Percentiles rank a stretch among this genome's conserved stretches.
These are phyloP conservation scores for Filobasidium uniguttulatum DNA, from an alignment of 1,284 basidiomycete genomes.

Conservation along the genomic window DNA sequence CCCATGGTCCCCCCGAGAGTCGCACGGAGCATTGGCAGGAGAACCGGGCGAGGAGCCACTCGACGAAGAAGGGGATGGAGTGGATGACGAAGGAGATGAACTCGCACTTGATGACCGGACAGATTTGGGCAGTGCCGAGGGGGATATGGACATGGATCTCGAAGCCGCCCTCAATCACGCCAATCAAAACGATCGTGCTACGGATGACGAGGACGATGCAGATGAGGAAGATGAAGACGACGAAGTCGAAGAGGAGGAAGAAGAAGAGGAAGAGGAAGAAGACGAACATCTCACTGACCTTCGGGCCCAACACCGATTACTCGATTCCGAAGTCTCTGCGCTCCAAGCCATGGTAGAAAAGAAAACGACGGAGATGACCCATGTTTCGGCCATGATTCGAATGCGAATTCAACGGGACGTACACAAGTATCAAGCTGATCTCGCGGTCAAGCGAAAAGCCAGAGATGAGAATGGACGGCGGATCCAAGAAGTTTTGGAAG, in stretches of 20 bases:
- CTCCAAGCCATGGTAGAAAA: conserved; percentile 69
- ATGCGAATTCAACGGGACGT: conserved; percentile 79
- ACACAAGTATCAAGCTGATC: conserved; percentile 63
- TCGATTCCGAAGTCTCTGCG: conserved; percentile 75
- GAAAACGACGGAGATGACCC: conserved; percentile 65
- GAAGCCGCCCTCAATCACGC: conserved; percentile 24
- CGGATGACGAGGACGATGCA: conserved; percentile 20
- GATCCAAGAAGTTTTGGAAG: conserved; percentile 6
- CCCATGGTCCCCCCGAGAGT: too few relatives aligned
- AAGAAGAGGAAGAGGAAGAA: conserved; percentile 18
- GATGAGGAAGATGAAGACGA: conserved; percentile 40
- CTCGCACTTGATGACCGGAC: conserved; percentile 2
- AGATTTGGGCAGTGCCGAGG: conserved; percentile 5
- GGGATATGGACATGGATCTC: conserved; percentile 23
- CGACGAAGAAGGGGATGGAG: conserved; percentile 21
- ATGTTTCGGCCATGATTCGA: conserved; percentile 43
- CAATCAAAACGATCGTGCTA: conserved; percentile 48
- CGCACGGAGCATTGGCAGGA: conserved; percentile 32
- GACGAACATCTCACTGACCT: conserved; percentile 19
- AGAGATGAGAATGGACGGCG: conserved; percentile 9
- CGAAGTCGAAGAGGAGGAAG: conserved; percentile 27
- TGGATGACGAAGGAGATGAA: conserved; percentile 27
- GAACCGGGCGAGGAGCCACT: background rate
- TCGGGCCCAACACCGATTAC: conserved; percentile 53
- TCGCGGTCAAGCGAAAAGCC: conserved; percentile 60